A percentile compares a stretch with the other conserved stretches of the same genome.
Conservation (phyloP, 805 yeast genomes). For the Saccharomycopsis microspora region DNA sequence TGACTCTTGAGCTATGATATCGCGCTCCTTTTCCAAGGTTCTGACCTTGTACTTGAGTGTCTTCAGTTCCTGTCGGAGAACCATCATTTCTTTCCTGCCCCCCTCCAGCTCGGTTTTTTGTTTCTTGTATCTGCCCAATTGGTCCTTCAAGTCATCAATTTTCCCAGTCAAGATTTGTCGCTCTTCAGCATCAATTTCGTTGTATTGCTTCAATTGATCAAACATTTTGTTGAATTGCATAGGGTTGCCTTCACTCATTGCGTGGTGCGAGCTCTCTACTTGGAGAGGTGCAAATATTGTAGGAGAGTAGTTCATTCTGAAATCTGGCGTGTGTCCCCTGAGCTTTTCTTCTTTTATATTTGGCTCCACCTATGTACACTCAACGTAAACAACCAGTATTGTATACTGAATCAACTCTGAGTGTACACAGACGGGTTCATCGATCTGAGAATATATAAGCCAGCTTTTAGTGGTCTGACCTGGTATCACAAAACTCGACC, state of each 20-base stretch:
- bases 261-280: background rate
- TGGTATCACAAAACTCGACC: no score
- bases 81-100: background rate
- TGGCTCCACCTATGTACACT: no score
- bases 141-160: slow-evolving; percentile 7
- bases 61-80: slow-evolving; percentile 9
- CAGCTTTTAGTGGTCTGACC: no score
- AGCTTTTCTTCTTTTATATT: no score
- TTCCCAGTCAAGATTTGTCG: slow-evolving; percentile 1
- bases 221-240: slow-evolving; percentile 2
- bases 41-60: slow-evolving; percentile 8
- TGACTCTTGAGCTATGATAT: slow-evolving; percentile 5
- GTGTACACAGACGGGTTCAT: no score
- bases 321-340: background rate
- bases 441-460: no score
- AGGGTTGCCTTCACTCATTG: background rate
- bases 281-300: background rate
- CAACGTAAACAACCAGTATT: no score
- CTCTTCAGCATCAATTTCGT: slow-evolving; percentile 12
- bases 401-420: no score
- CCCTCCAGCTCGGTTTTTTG: background rate
- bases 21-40: slow-evolving; percentile 10
- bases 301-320: slow-evolving; percentile 1
- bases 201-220: slow-evolving; percentile 7
- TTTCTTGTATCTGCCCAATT: slow-evolving; percentile 1